These are phyloP conservation scores for Linnemannia elongata DNA, from an alignment of 192 early-diverging fungal species.

Conservation along the genomic window DNA sequence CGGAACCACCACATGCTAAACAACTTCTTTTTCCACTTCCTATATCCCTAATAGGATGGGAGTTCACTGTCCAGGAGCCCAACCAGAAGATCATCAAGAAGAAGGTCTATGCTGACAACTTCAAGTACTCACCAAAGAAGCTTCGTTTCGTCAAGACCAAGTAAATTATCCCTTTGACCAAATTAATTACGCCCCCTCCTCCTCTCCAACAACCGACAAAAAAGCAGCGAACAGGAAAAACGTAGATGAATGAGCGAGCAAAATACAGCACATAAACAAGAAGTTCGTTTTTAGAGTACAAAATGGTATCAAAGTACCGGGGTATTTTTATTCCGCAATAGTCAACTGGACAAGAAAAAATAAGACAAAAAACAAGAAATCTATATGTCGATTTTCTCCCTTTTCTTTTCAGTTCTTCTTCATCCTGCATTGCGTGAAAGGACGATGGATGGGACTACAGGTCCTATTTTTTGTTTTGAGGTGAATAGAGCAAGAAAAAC, in stretches of 20 bases:
- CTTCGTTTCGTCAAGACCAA: slow-evolving; percentile 89
- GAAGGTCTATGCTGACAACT: slow-evolving; percentile 95
- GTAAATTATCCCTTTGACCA: slow-evolving; percentile 57
- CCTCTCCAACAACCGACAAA: not conserved
- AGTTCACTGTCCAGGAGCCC: slow-evolving; percentile 93
- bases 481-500: not conserved
- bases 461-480: not conserved
- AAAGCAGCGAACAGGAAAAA: not conserved
- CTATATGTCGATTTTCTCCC: not conserved
- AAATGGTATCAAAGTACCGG: slow-evolving; percentile 1
- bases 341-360: not conserved
- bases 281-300: not conserved
- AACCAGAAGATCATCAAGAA: slow-evolving; percentile 81
- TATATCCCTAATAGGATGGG: slow-evolving; percentile 72
- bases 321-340: not conserved
- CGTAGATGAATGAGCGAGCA: not conserved
- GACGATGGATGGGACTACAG: not conserved
- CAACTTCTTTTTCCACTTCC: not conserved
- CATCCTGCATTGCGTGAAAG: not conserved
- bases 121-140: slow-evolving; percentile 84
- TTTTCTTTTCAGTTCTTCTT: slow-evolving; percentile 4
- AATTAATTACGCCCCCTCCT: not conserved
- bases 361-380: not conserved
- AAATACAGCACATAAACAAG: not conserved
- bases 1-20: not conserved